Base-by-base conservation (phyloP, 192 early-diverging fungal genomes). In the Kappamyces sp. region DNA sequence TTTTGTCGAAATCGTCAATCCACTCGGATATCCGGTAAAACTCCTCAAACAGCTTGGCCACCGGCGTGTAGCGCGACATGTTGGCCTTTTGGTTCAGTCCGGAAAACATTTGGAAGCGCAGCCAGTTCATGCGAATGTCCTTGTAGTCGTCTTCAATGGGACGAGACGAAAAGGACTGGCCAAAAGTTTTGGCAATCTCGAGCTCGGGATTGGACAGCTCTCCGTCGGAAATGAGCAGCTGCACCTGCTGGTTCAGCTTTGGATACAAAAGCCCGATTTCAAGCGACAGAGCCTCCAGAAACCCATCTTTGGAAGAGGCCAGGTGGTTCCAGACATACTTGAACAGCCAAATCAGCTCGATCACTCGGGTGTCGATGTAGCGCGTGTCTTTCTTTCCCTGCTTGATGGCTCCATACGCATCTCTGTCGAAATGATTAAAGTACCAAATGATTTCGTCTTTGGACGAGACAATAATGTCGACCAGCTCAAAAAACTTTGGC, bases 381-480 rank as follows among this genome's bases (percentile, higher is more conserved):
- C 44, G 65, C 3, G 9, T 38, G 32, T 65, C 58, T 51, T 66
- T 62, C 50, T 72, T 72, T 1, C 57, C 35, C 7, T 44, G 46
- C 12, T 49, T 40, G 3, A 31, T 31, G 2, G 40, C 55, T 5
- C 57, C 61, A 5, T 15, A 35, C 1, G 43, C 12, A 35, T 72
- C 70, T 32, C 31, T 9, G 49, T 72, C 70, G 3, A 64, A 58
- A 48, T 72, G 65, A 3, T 65, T n/a, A 50, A 72, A 72, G 52
- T 72, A 72, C 64, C 61, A 72, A 32, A 64, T 38, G 35, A 72
- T 47, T 44, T 72, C 70, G 39, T 72, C 59, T 7, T 62, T 50
- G 0, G 67, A 61, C 15, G 63, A 64, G 5, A 55, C 67, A 23
- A 68, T 36, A 9, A 44, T 10, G 13, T 44, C 13, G 9, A 44